phyloP scores from a whole-genome alignment of 768 basidiomycete species.

The Leccinum disarticulatum region DNA sequence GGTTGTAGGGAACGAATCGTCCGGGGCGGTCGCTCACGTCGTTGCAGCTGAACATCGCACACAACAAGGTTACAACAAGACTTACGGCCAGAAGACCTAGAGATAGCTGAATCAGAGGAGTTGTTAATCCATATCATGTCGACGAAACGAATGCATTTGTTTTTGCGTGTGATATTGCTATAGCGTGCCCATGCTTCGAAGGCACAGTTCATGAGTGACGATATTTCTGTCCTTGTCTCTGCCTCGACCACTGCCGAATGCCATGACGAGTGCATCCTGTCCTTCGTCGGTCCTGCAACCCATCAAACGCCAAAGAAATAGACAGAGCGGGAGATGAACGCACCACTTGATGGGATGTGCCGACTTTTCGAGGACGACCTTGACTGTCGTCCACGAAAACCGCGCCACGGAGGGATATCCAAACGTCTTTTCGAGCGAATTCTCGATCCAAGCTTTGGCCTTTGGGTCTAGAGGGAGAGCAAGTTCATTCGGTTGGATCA shows the following conservation, averaged over 20 bases:
- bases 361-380: slow-evolving; percentile 76
- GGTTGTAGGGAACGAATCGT: not conserved
- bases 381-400: slow-evolving; percentile 96
- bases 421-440: slow-evolving; percentile 80
- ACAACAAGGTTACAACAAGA: not conserved
- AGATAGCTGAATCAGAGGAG: slow-evolving; percentile 13
- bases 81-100: not conserved
- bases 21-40: not conserved
- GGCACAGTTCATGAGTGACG: slow-evolving; percentile 70
- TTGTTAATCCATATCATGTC: not conserved
- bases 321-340: not conserved
- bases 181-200: slow-evolving; percentile 67
- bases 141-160: slow-evolving; percentile 12
- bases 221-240: slow-evolving; percentile 73
- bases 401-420: slow-evolving; percentile 89
- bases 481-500: not conserved
- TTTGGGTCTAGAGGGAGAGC: slow-evolving; percentile 69
- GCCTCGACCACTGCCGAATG: slow-evolving; percentile 68
- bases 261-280: slow-evolving; percentile 70
- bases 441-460: slow-evolving; percentile 83
- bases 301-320: not conserved
- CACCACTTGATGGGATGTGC: slow-evolving; percentile 85
- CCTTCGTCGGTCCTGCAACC: slow-evolving; percentile 77
- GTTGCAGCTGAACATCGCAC: slow-evolving; percentile 17
- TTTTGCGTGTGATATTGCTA: slow-evolving; percentile 29